phyloP scores from a whole-genome alignment of 2,329 filamentous ascomycete genomes.

The Fusarium sarcochroum region DNA sequence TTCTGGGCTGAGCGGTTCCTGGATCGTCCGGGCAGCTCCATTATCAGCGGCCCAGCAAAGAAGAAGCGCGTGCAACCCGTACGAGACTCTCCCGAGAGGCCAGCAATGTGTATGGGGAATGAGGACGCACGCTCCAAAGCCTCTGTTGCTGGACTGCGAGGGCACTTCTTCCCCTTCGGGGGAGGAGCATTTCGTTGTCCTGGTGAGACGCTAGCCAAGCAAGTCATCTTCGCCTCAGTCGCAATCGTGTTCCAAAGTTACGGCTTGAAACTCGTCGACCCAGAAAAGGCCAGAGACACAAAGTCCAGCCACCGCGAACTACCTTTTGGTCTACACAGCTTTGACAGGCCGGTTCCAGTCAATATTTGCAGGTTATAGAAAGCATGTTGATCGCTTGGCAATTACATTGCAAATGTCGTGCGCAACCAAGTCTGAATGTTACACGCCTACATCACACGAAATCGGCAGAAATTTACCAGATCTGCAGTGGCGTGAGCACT shows the following conservation, averaged over 20 bases:
- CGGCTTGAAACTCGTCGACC: background rate
- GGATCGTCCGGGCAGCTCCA: slow-evolving; percentile 9
- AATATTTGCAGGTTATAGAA: background rate
- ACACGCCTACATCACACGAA: too few species aligned
- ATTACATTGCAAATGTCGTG: too few species aligned
- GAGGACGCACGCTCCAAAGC: too few species aligned
- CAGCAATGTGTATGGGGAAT: too few species aligned
- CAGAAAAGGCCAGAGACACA: background rate
- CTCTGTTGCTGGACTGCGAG: background rate
- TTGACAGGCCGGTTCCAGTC: background rate
- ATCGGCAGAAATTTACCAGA: too few species aligned
- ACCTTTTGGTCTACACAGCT: background rate
- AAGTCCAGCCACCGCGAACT: background rate
- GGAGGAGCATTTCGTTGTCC: background rate
- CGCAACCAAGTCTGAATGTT: too few species aligned
- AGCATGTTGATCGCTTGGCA: too few species aligned
- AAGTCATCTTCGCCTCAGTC: background rate
- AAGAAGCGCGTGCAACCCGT: too few species aligned
- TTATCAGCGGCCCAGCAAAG: background rate
- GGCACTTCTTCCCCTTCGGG: background rate
- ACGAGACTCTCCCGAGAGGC: too few species aligned
- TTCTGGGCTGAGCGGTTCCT: slow-evolving; percentile 9
- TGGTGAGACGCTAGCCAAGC: background rate
- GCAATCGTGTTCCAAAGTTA: background rate
- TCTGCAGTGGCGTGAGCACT: too few species aligned